These are phyloP conservation scores for Trichophyton simii DNA, from an alignment of 2,329 filamentous ascomycete genomes.

Conservation along the genomic window DNA sequence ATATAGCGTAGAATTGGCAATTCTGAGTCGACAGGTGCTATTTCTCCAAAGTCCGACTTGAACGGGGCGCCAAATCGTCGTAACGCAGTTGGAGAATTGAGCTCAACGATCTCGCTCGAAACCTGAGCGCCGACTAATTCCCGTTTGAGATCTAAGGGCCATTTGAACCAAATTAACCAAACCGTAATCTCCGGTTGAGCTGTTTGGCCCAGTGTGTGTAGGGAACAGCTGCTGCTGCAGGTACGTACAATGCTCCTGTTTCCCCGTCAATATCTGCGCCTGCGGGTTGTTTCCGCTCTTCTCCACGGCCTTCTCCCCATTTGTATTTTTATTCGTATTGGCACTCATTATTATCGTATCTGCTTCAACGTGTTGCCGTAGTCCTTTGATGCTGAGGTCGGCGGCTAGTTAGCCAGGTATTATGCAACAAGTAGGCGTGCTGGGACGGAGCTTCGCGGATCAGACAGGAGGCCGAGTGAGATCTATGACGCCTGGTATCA, in stretches of 20 bases:
- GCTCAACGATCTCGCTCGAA: slow-evolving; percentile 75
- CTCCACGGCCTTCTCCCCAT: neutral
- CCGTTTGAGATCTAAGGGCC: slow-evolving; percentile 67
- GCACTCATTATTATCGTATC: slow-evolving; percentile 4
- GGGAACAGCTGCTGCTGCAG: slow-evolving; percentile 2
- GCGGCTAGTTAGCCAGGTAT: neutral
- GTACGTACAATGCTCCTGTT: slow-evolving; percentile 86
- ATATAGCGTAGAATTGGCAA: slow-evolving; percentile 89
- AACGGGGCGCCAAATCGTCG: slow-evolving; percentile 94
- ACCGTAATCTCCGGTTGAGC: neutral
- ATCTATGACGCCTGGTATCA: neutral
- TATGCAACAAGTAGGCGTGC: neutral
- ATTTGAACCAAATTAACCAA: neutral
- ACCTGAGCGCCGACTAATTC: slow-evolving; percentile 88
- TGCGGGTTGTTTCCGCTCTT: neutral
- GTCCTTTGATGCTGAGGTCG: neutral
- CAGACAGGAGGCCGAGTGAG: neutral
- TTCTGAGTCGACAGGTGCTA: slow-evolving; percentile 85
- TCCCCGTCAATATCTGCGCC: slow-evolving; percentile 64
- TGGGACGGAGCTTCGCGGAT: neutral
- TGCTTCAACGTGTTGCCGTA: neutral
- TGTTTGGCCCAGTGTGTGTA: neutral
- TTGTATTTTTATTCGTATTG: neutral
- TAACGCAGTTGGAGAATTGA: slow-evolving; percentile 87
- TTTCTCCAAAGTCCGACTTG: slow-evolving; percentile 80